A percentile compares a stretch with the other conserved stretches of the same genome.
Conservation (phyloP, 495 filamentous ascomycete species). For the Podospora comata region DNA sequence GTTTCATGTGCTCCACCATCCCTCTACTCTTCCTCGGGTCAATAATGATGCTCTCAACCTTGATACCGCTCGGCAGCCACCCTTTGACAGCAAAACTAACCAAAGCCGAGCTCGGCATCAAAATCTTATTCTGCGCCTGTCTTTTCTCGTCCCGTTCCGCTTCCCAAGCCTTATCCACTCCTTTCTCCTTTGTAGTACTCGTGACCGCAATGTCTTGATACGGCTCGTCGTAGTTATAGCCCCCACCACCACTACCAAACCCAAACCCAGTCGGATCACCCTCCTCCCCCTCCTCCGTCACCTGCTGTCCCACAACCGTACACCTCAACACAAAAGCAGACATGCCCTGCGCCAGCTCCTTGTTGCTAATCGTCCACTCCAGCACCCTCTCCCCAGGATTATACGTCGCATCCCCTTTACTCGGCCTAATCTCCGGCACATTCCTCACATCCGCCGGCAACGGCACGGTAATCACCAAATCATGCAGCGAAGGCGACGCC, state of each 20-base stretch:
- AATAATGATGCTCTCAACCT: slow-evolving; percentile 81
- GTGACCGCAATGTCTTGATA: slow-evolving; percentile 45
- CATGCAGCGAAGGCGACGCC: slow-evolving; percentile 66
- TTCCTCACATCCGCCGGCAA: slow-evolving; percentile 79
- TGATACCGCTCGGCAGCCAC: slow-evolving; percentile 92
- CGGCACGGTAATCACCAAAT: slow-evolving; percentile 76
- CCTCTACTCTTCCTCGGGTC: slow-evolving; percentile 84
- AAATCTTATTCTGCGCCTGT: slow-evolving; percentile 66
- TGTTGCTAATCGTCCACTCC: slow-evolving; percentile 80
- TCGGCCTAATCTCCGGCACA: slow-evolving; percentile 78
- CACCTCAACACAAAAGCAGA: slow-evolving; percentile 70
- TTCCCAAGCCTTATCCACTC: slow-evolving; percentile 35
- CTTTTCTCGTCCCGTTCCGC: slow-evolving; percentile 50
- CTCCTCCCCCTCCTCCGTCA: slow-evolving; percentile 58
- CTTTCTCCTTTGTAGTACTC: slow-evolving; percentile 36
- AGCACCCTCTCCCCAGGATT: slow-evolving; percentile 65
- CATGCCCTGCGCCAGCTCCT: slow-evolving; percentile 59
- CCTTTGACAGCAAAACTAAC: slow-evolving; percentile 91
- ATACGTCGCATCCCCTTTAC: slow-evolving; percentile 80
- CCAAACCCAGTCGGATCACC: slow-evolving; percentile 49
- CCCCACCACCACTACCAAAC: slow-evolving; percentile 40
- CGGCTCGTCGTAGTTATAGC: slow-evolving; percentile 58
- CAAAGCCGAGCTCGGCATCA: slow-evolving; percentile 87
- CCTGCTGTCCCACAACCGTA: slow-evolving; percentile 68
- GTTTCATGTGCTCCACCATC: slow-evolving; percentile 80